Evolutionary conservation across 768 basidiomycete species (phyloP).

Genomic region (Porphyrellus cyaneotinctus): DNA sequence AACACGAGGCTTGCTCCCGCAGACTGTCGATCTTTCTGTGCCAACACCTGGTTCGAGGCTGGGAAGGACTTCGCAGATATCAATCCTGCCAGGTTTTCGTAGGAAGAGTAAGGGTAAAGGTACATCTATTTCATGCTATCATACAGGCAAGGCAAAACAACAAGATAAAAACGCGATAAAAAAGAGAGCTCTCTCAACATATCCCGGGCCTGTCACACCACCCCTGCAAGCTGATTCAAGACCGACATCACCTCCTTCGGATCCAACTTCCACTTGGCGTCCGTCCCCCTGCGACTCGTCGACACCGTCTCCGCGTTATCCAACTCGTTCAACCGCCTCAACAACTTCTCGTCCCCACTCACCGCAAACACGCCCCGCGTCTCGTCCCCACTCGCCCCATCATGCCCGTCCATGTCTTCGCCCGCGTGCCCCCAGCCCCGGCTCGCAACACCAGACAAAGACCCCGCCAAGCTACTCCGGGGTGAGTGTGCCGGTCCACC

Average conservation of each 20-base stretch:
- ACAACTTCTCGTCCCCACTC: conserved; percentile 73
- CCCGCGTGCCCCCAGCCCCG: not conserved
- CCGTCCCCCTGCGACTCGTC: conserved; percentile 70
- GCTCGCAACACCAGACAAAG: conserved; percentile 33
- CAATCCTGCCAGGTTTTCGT: conserved; percentile 28
- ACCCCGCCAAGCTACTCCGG: conserved; percentile 29
- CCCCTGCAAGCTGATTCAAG: conserved; percentile 21
- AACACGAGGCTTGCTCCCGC: no score
- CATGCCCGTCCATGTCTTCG: conserved; percentile 11
- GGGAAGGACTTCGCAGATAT: conserved; percentile 30
- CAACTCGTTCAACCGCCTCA: conserved; percentile 72
- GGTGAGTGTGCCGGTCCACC: conserved; percentile 45
- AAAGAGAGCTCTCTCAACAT: no score
- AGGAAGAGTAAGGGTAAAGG: no score
- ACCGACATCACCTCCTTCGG: conserved; percentile 34
- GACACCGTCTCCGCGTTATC: conserved; percentile 69
- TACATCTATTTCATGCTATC: no score
- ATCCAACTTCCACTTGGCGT: conserved; percentile 65
- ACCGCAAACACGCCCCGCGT: conserved; percentile 60
- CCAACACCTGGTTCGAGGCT: conserved; percentile 32
- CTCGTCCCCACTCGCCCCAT: conserved; percentile 35
- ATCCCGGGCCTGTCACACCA: no score
- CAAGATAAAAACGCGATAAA: no score
- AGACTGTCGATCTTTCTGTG: conserved; percentile 23
- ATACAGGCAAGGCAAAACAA: no score